Conservation (phyloP, 2,329 filamentous ascomycete species). For the Fonsecaea pedrosoi region DNA sequence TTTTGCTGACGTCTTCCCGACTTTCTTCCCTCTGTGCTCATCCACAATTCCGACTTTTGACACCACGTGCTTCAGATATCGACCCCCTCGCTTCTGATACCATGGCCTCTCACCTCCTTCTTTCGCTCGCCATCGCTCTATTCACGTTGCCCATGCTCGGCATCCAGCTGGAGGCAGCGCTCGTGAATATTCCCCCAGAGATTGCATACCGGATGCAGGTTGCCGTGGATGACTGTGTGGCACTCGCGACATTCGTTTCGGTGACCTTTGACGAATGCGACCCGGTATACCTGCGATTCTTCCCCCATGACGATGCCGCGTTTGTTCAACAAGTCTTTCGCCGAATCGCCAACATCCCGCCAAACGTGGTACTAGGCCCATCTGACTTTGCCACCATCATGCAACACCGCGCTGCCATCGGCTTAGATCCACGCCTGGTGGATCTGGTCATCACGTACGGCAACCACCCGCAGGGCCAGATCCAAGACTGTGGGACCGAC, state of each 20-base stretch:
- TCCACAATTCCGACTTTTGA: no score
- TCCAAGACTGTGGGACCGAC: background rate
- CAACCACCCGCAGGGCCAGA: background rate
- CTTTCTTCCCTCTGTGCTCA: no score
- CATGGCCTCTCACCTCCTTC: no score
- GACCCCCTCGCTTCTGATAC: no score
- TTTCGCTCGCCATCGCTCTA: background rate
- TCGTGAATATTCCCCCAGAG: background rate
- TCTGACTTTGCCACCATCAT: background rate
- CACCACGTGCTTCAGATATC: no score
- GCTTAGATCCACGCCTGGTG: background rate
- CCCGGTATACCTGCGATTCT: background rate
- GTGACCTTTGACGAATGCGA: background rate
- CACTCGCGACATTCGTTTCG: background rate
- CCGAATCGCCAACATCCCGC: background rate
- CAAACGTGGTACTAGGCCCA: background rate
- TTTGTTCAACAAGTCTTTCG: slow-evolving; percentile 7
- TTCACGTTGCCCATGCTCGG: background rate
- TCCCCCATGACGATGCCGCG: background rate
- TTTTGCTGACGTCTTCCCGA: no score
- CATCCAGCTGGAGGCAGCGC: background rate
- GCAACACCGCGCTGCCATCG: background rate
- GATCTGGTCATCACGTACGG: background rate
- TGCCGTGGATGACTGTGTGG: background rate
- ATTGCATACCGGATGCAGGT: background rate